Base-by-base conservation (phyloP, 768 basidiomycete species). In the Russula sp. region DNA sequence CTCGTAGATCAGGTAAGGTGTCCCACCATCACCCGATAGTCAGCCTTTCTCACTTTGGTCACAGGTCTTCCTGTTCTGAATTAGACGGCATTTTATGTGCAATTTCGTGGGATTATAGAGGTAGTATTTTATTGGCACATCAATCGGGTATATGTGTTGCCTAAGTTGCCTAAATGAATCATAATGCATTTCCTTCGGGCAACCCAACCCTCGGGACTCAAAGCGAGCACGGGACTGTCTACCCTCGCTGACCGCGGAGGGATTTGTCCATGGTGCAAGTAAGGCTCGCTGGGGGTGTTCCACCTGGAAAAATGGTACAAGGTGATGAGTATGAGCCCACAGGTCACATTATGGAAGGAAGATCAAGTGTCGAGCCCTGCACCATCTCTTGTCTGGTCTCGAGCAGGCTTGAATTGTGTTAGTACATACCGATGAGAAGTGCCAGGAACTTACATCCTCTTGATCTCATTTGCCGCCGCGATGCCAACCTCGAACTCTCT, bases 1-100 rank as follows among this genome's bases (percentile, higher is more conserved):
- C 84, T 95, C 52, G 87, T 82, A 58, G 95, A 98, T 73, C 84
- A 91, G 82, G 91, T 88, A 72, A 51, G 68, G 57, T 48, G n/a
- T 6, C 2, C 53, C 22, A n/a, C 18, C 8, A n/a, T 5, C 18
- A 11, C 34, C n/a, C 32, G n/a, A 35, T n/a, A 11, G 45, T 27
- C 32, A 8, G 48, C n/a, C 27, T 39, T 9, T 31, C 71, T 74
- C 32, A 73, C 65, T 10, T 6, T 59, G 27, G 0, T n/a, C 45
- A 6, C 53, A 80, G 78, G 73, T 80, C 49, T 79, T 80, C 56
- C 54, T 77, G 61, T 79, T 80, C 70, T 80, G 57, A 71, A 47
- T 55, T 61, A 54, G 55, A 65, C 0, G 32, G 50, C 32, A 16
- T 27, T n/a, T 18, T 8, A 42, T 59, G 35, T 22, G 51, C 37